Percentiles rank a stretch among this genome's conserved stretches.
Conservation (phyloP, 805 yeast genomes). For the Starmera amethionina region DNA sequence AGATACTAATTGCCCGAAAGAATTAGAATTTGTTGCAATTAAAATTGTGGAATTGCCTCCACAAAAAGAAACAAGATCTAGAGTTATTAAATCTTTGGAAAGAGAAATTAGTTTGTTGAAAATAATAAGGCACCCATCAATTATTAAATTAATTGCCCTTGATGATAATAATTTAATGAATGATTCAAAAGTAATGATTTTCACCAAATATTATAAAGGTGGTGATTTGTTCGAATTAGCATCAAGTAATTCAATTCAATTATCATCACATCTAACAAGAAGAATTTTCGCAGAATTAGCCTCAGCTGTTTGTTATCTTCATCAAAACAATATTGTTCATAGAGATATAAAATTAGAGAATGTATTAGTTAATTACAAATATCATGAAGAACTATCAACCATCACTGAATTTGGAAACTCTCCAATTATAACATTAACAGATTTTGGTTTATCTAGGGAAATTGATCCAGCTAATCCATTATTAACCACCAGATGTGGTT, state of each 20-base stretch:
- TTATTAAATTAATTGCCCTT: slow-evolving; percentile 50
- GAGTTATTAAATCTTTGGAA: slow-evolving; percentile 52
- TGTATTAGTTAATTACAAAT: slow-evolving; percentile 39
- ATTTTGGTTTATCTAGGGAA: slow-evolving; percentile 78
- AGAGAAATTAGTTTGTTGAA: slow-evolving; percentile 67
- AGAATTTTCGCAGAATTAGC: slow-evolving; percentile 64
- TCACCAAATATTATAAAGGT: slow-evolving; percentile 70
- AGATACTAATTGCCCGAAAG: slow-evolving; percentile 8
- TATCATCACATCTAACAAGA: slow-evolving; percentile 42
- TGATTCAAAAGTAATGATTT: slow-evolving; percentile 30
- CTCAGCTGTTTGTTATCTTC: slow-evolving; percentile 64
- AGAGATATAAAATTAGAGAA: slow-evolving; percentile 90
- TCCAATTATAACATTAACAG: slow-evolving; percentile 57
- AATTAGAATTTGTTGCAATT: slow-evolving; percentile 46
- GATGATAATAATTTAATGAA: slow-evolving; percentile 12
- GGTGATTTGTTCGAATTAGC: slow-evolving; percentile 76
- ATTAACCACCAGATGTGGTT: slow-evolving; percentile 86
- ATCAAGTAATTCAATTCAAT: slow-evolving; percentile 26
- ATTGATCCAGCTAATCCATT: slow-evolving; percentile 52
- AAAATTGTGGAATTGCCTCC: slow-evolving; percentile 45
- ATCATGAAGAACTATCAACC: slow-evolving; percentile 18
- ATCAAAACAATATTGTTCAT: slow-evolving; percentile 61
- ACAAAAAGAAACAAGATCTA: slow-evolving; percentile 31
- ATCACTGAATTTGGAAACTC: slow-evolving; percentile 11
- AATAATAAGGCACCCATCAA: slow-evolving; percentile 54